Evolutionary conservation across 257 asterid genomes (phyloP).

Genomic region (Jaltomata sinuosa): DNA sequence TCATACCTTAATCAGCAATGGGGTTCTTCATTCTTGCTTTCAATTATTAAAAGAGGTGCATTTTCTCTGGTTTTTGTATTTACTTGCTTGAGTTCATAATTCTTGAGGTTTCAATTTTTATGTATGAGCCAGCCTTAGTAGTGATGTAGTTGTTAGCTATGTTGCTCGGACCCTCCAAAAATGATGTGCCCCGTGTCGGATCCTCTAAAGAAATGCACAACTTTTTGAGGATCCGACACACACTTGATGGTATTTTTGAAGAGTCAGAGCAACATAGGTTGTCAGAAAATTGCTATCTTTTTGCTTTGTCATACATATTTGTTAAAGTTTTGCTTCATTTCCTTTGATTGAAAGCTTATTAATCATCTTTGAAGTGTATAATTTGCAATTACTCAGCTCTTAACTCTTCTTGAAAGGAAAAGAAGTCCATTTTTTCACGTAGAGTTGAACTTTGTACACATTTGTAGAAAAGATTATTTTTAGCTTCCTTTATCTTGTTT

Average conservation of each 20-base stretch:
- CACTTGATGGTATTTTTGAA: neutral
- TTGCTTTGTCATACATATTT: neutral
- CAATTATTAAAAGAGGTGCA: neutral
- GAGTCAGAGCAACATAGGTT: neutral
- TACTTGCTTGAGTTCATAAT: neutral
- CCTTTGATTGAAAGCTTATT: neutral
- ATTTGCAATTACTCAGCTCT: neutral
- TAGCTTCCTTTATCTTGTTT: neutral
- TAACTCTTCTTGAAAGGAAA: neutral
- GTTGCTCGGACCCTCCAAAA: neutral
- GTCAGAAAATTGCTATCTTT: neutral
- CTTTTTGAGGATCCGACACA: neutral
- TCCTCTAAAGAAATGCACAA: rapidly evolving
- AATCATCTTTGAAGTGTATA: neutral
- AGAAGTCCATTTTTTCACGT: neutral
- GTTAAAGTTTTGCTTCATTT: neutral
- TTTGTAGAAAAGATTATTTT: neutral
- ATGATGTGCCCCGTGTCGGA: neutral
- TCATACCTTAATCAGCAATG: neutral
- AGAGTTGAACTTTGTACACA: neutral
- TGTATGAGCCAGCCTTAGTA: neutral
- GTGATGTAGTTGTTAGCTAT: neutral
- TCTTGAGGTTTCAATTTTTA: neutral
- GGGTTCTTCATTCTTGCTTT: neutral
- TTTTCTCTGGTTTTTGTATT: neutral